Evolutionary conservation across 768 basidiomycete species (phyloP), one percentile per base, ranked within the genome.

Genomic region (Daedaleopsis nitida): DNA sequence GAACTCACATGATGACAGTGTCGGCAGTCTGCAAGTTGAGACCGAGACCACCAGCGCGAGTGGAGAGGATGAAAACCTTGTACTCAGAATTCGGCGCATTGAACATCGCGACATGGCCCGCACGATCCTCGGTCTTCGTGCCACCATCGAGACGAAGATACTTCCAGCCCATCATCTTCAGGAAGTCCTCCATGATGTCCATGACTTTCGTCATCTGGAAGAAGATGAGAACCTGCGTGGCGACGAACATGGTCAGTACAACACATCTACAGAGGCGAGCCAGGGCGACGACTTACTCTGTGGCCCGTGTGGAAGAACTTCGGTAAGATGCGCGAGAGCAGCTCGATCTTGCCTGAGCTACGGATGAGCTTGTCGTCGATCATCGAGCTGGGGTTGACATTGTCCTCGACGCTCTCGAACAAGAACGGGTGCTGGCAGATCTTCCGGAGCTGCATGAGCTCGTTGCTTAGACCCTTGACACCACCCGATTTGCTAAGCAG

Each of bases 171-270:
- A 88, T 86, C 82, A 88, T 88, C 72, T 90, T 92, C 70, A 97
- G 76, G 70, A 95, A 98, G 69, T 98, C 96, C 69, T 94, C 93
- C 86, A 96, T 94, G 72, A 97, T 95, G 64, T 96, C 93, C 96
- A 98, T 97, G 68, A 98, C 94, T 70, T 94, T 92, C 16, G 96
- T 98, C 97, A 98, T 98, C 76, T 99, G 97, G 88, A 98, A 98
- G 86, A 99, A 98, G 68, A 99, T 98, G 58, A 99, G 86, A 49
- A 96, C 93, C 91, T 94, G 65, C 0, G 6, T 11, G 11, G 17
- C 10, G 19, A 32, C n/a, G 21, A 13, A 21, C 27, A 21, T 50
- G 49, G 11, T 24, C 27, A 24, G 44, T 23, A 55, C 62, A 12
- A 38, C 66, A 4, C 19, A 49, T 23, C 10, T 39, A 19, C 39